Percentiles rank a stretch among this genome's conserved stretches.
These are phyloP conservation scores for Candida multigemmis DNA, from an alignment of 805 yeast species.

Conservation along the genomic window DNA sequence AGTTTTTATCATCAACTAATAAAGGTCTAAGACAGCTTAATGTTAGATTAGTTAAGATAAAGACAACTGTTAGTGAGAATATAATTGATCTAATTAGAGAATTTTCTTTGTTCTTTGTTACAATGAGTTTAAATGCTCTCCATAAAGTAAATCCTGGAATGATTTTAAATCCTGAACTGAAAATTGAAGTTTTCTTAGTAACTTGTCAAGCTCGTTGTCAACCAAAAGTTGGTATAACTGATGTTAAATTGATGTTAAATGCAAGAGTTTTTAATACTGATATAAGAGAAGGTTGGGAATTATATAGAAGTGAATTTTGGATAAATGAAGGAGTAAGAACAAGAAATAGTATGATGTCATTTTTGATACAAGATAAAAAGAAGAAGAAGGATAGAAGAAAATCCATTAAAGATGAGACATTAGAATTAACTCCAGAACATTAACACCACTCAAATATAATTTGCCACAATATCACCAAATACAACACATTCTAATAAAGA, in stretches of 20 bases:
- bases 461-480: slow-evolving; percentile 8
- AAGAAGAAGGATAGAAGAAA: slow-evolving; percentile 32
- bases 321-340: slow-evolving; percentile 68
- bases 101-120: slow-evolving; percentile 19
- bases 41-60: slow-evolving; percentile 62
- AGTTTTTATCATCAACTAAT: slow-evolving; percentile 74
- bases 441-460: no score
- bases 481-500: slow-evolving; percentile 37
- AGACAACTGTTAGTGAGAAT: slow-evolving; percentile 22
- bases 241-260: slow-evolving; percentile 72
- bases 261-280: slow-evolving; percentile 78
- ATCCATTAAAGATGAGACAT: no score
- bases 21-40: slow-evolving; percentile 83
- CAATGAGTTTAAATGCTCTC: slow-evolving; percentile 16
- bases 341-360: slow-evolving; percentile 24
- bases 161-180: slow-evolving; percentile 18
- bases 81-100: slow-evolving; percentile 28
- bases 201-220: slow-evolving; percentile 38
- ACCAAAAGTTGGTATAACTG: slow-evolving; percentile 59
- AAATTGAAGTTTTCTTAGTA: slow-evolving; percentile 29
- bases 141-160: slow-evolving; percentile 28
- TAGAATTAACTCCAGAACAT: no score
- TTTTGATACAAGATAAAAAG: slow-evolving; percentile 26
- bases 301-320: slow-evolving; percentile 92
- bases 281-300: slow-evolving; percentile 89